Conservation (phyloP, 2,329 filamentous ascomycete species). For the Cercospora brassicicola region DNA sequence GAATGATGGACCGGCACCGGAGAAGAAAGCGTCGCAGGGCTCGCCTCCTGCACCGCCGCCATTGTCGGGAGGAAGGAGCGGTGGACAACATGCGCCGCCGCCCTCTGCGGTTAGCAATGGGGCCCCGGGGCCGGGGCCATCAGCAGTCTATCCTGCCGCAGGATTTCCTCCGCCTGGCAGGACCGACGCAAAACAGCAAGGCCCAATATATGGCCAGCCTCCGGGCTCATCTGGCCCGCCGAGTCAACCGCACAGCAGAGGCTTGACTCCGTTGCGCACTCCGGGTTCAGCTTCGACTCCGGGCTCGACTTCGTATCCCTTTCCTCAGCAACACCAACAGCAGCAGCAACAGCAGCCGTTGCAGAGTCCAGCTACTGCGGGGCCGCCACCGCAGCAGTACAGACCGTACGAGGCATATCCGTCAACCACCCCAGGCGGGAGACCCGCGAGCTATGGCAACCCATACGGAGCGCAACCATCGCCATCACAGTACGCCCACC, state of each 20-base stretch:
- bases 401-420: conserved; percentile 27
- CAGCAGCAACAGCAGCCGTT: conserved; percentile 26
- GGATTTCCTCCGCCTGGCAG: conserved; percentile 9
- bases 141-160: conserved; percentile 5
- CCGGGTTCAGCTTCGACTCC: conserved; percentile 24
- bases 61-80: conserved; percentile 9
- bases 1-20: conserved; percentile 34
- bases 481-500: conserved; percentile 28
- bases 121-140: conserved; percentile 14
- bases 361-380: conserved; percentile 35
- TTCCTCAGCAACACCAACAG: conserved; percentile 29
- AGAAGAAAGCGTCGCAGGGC: conserved; percentile 27
- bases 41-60: conserved; percentile 20
- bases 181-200: conserved; percentile 17
- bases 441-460: conserved; percentile 30
- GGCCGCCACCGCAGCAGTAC: conserved; percentile 27
- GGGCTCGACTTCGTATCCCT: conserved; percentile 28
- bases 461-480: conserved; percentile 29
- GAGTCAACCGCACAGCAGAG: conserved; percentile 26
- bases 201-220: conserved; percentile 27
- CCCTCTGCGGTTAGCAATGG: conserved; percentile 17
- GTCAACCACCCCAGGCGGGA: conserved; percentile 31
- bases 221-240: conserved; percentile 24
- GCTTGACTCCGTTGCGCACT: conserved; percentile 36
- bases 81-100: conserved; percentile 22